Evolutionary conservation across 2,329 filamentous ascomycete genomes (phyloP), one percentile per base, ranked within the genome.

Genomic region (Botryotinia calthae): DNA sequence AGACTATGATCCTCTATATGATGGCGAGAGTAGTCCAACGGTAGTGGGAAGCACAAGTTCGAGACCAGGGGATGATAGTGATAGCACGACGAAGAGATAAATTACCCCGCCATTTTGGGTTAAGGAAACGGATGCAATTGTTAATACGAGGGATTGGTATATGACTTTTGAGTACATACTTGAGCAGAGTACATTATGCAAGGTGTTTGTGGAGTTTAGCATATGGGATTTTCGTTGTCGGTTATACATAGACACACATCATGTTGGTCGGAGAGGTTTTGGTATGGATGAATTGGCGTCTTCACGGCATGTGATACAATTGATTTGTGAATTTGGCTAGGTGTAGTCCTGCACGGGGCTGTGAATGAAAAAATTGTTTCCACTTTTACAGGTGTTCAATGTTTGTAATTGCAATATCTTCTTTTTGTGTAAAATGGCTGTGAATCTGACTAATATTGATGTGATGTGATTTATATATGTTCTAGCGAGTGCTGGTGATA

Each of bases 1-100:
- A 54, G 79, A 81, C 64, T 81, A 81, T 58, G 79, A 81, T 72
- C 79, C 79, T 14, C 48, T 77, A 37, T 78, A 76, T 58, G 79
- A 81, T 76, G 79, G 79, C 12, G 79, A 81, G 69, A 78, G 67
- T 63, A 80, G 77, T 74, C 77, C 78, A 0, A 79, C 77, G 3
- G 74, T 79, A 6, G 75, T 79, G 0, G 79, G 79, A 25, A 79
- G 79, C 58, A 76, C 76, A 12, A 78, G 77, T 58, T 72, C 70
- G 77, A 54, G 56, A 12, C 54, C 65, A 28, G 64, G 28, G 46
- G 64, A 54, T 62, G 64, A 70, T 28, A 51, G 70, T 58, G 62
- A 67, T 28, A 64, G 59, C 44, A 44, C 58, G 10, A 66, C 37
- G 28, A 46, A 72, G 40, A 58, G 61, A 28, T 67, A 40, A 31